Base-by-base conservation (phyloP, 1,284 basidiomycete species). In the Neotropicomus parvogracilis region DNA sequence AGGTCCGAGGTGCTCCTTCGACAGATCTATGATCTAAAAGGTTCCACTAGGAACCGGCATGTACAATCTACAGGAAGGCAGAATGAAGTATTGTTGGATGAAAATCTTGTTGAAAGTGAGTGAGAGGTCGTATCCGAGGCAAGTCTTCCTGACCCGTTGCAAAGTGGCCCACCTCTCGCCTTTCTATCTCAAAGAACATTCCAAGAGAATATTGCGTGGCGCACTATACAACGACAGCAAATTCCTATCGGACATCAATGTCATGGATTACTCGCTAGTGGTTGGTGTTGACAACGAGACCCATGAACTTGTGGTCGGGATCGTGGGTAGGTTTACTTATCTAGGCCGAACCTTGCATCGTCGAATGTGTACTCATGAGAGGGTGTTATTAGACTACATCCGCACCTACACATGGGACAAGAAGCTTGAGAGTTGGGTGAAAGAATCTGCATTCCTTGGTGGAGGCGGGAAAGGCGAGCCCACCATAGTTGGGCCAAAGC, bases 181-280 rank as follows among this genome's bases (percentile, higher is more conserved):
- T 2, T 88, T 98, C 59, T 97, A 97, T 65, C 78, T 99, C 20
- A 87, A 92, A 34, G 97, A 99, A 68, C 92, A 97, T 61, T 88
- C 91, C 0, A 98, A 99, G 69, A 85, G 91, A 16, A 91, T 97
- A 47, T 71, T 99, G 14, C 82, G 91, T 26, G 88, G 91, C 13
- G 89, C 95, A 14, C 74, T 99, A 35, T 93, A 83, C 73, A 98
- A 97, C 63, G 97, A 99, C 66, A 93, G 86, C 75, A 85, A 83
- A 68, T 99, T 99, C 70, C 72, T 99, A 39, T 88, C 91, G 10
- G 92, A 95, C 55, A 86, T 97, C 56, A 97, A 98, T 64, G 92
- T 97, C 47, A 99, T 99, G 97, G 97, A 99, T 69, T 99, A 99
- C 69, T 98, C 95, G 17, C 74, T 99, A 14, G 87, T 99, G 34